These are phyloP conservation scores for Tricholoma furcatifolium DNA, from an alignment of 768 basidiomycete species.

Conservation along the genomic window DNA sequence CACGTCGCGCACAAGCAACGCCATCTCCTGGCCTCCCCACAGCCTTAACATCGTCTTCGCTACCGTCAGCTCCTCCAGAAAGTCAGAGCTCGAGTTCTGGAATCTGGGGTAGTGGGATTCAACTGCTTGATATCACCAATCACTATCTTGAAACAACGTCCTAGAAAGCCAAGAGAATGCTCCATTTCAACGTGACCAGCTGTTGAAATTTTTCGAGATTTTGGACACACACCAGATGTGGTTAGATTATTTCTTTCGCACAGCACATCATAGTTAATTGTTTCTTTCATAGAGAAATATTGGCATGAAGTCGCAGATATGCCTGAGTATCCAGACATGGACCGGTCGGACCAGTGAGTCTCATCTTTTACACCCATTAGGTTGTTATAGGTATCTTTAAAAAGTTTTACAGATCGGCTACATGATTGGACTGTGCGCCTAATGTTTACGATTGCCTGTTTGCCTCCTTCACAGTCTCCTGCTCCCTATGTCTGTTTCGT, in stretches of 20 bases:
- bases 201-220: conserved; percentile 95
- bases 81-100: no score
- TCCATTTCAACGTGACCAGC: conserved; percentile 94
- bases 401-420: conserved; percentile 55
- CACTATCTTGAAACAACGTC: no score
- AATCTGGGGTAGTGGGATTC: no score
- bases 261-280: neutral
- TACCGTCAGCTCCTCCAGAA: no score
- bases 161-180: no score
- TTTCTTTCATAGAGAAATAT: conserved; percentile 67
- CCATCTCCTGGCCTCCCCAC: no score
- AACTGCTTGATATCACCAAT: no score
- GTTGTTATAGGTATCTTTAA: neutral
- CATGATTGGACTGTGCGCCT: conserved; percentile 70
- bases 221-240: conserved; percentile 85
- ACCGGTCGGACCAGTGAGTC: conserved; percentile 69
- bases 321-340: conserved; percentile 86
- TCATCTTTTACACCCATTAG: neutral
- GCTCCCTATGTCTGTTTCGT: no score
- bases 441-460: conserved; percentile 81
- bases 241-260: conserved; percentile 39
- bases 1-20: no score
- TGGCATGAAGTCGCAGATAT: conserved; percentile 87
- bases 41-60: no score
- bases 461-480: no score